Evolutionary conservation across 225 moss, liverwort and hornwort species (phyloP).

Genomic region (Bryoerythrophyllum caledonicum): DNA sequence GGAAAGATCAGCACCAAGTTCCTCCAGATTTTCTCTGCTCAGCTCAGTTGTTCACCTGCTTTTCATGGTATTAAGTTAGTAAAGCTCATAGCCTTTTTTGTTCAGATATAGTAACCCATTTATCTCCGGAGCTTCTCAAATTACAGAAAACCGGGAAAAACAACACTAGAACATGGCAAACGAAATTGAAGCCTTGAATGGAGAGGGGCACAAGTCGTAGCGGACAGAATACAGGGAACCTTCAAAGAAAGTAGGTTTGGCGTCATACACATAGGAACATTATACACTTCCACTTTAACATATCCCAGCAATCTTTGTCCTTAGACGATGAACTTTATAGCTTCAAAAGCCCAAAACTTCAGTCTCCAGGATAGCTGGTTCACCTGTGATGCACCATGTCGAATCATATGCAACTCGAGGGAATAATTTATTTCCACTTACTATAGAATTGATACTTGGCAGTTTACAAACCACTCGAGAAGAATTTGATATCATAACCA

Average conservation of each 20-base stretch:
- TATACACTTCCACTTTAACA: not conserved
- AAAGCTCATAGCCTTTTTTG: not conserved
- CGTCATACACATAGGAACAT: not conserved
- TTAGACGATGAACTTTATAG: not conserved
- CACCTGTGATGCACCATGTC: not conserved
- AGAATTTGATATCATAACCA: not conserved
- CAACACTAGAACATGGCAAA: not conserved
- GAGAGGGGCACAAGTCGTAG: not conserved
- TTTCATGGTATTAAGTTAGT: not conserved
- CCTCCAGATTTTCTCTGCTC: not conserved
- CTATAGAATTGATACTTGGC: not conserved
- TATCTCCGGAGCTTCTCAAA: not conserved
- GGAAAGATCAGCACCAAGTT: not conserved
- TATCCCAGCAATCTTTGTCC: not conserved
- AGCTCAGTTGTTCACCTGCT: not conserved
- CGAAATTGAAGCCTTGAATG: not conserved
- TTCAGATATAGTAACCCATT: not conserved
- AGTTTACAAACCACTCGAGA: not conserved
- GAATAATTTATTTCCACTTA: not conserved
- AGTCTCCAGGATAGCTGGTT: not conserved
- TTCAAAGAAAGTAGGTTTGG: not conserved
- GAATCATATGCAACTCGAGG: not conserved
- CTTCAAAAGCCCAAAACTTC: not conserved
- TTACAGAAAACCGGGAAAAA: not conserved
- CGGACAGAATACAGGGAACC: not conserved